Conservation (phyloP, 2,329 filamentous ascomycete genomes). For the Diaporthe sp. region DNA sequence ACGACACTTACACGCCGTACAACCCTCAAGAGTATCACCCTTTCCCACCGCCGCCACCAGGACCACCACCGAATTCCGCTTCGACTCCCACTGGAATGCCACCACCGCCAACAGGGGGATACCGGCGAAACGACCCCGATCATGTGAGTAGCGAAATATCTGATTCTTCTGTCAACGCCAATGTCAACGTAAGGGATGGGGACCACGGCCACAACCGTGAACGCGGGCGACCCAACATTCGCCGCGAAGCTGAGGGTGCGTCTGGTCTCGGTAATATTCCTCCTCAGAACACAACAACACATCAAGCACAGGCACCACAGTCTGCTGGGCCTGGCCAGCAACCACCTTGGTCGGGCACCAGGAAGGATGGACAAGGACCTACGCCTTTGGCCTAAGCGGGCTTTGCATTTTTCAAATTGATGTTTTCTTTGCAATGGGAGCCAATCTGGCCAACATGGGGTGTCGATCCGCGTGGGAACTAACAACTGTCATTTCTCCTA, state of each 20-base stretch:
- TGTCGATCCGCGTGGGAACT: conserved; percentile 16
- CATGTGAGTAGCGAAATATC: conserved; percentile 41
- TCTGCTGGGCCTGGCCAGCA: neutral
- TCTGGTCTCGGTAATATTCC: conserved; percentile 36
- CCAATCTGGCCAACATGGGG: conserved; percentile 1
- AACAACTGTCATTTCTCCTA: conserved; percentile 17
- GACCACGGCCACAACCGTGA: conserved; percentile 9
- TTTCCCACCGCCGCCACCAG: conserved; percentile 57
- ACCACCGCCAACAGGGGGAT: conserved; percentile 44
- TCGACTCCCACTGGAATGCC: conserved; percentile 43
- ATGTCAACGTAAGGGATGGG: conserved; percentile 23
- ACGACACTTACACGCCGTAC: conserved; percentile 56
- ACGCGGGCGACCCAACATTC: conserved; percentile 20
- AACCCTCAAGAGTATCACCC: conserved; percentile 59
- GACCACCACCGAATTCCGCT: conserved; percentile 47
- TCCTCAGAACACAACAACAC: conserved; percentile 27
- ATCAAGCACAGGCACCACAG: neutral
- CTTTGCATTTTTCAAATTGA: neutral
- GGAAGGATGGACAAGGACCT: conserved; percentile 17
- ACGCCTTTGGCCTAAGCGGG: conserved; percentile 16
- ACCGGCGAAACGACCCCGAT: conserved; percentile 40
- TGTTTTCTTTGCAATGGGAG: neutral
- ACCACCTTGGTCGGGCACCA: conserved; percentile 16
- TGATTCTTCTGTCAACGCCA: conserved; percentile 35
- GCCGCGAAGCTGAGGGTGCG: conserved; percentile 37